Conservation (phyloP, 2,329 filamentous ascomycete species). For the Septoria petroselini region DNA sequence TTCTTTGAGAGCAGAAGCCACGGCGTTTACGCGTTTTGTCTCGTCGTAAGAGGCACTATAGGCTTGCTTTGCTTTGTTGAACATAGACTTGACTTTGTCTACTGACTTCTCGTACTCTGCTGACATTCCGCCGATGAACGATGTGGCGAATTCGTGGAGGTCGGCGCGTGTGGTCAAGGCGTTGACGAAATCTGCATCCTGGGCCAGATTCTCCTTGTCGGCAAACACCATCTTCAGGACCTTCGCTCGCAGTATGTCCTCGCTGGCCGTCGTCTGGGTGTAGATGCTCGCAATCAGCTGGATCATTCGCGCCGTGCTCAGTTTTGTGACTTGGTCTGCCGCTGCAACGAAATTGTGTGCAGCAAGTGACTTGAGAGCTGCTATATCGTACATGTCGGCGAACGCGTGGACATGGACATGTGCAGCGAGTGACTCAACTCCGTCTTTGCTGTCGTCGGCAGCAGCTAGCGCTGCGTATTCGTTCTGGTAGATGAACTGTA, state of each 20-base stretch:
- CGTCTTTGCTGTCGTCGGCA: background rate
- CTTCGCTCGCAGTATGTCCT: slow-evolving; percentile 1
- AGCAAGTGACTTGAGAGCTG: slow-evolving; percentile 10
- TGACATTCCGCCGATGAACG: background rate
- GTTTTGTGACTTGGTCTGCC: background rate
- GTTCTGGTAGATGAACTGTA: slow-evolving; percentile 22
- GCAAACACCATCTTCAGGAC: slow-evolving; percentile 1
- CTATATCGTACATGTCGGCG: slow-evolving; percentile 17
- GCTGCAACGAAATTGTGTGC: slow-evolving; percentile 7
- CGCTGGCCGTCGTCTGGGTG: background rate
- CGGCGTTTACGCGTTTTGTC: too few relatives aligned
- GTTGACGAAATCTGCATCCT: slow-evolving; percentile 1
- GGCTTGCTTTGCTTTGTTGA: too few relatives aligned
- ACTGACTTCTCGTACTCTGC: background rate
- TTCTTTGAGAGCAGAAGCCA: too few relatives aligned
- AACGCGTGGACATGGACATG: slow-evolving; percentile 19
- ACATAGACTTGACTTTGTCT: too few relatives aligned
- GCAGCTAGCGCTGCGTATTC: slow-evolving; percentile 11
- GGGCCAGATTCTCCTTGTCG: background rate
- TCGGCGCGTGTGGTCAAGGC: background rate
- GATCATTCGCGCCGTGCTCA: background rate
- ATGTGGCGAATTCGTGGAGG: slow-evolving; percentile 4
- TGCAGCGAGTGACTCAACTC: background rate
- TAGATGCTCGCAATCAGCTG: too few relatives aligned
- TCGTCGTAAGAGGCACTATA: too few relatives aligned